phyloP scores from a whole-genome alignment of 2,329 filamentous ascomycete species.

The Didymellaceae sp. region DNA sequence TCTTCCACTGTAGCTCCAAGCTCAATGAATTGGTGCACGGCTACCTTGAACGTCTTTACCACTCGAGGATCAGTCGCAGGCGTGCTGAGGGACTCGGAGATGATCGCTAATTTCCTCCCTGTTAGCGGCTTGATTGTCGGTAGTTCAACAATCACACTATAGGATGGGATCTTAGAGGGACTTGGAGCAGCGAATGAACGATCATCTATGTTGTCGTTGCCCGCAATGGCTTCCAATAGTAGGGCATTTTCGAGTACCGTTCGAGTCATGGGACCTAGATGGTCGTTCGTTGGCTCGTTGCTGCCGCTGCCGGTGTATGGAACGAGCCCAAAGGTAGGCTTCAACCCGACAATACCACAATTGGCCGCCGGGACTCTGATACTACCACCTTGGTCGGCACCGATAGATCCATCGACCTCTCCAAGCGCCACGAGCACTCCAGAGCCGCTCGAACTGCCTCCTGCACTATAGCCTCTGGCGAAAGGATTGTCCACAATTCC shows the following conservation, averaged over 20 bases:
- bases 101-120: conserved; percentile 40
- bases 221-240: conserved; percentile 36
- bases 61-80: conserved; percentile 51
- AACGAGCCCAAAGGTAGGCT: conserved; percentile 57
- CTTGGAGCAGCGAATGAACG: conserved; percentile 19
- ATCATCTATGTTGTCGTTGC: conserved; percentile 45
- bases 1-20: conserved; percentile 60
- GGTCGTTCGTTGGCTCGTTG: conserved; percentile 51
- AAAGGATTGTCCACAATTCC: conserved; percentile 58
- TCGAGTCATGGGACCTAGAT: conserved; percentile 45
- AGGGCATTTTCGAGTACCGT: conserved; percentile 31
- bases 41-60: conserved; percentile 36
- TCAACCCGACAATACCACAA: conserved; percentile 35
- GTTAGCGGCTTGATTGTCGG: conserved; percentile 27
- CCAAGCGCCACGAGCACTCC: conserved; percentile 56
- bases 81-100: conserved; percentile 36
- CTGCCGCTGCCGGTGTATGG: conserved; percentile 57
- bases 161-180: conserved; percentile 34
- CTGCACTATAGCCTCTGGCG: conserved; percentile 54
- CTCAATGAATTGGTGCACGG: conserved; percentile 50
- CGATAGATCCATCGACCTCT: conserved; percentile 54
- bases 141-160: conserved; percentile 28
- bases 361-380: conserved; percentile 54
- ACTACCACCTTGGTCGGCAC: conserved; percentile 58
- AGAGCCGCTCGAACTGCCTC: conserved; percentile 59